Evolutionary conservation across 805 yeast species (phyloP), one percentile per base, ranked within the genome.

Genomic region (Tanozyma kutaoensis): DNA sequence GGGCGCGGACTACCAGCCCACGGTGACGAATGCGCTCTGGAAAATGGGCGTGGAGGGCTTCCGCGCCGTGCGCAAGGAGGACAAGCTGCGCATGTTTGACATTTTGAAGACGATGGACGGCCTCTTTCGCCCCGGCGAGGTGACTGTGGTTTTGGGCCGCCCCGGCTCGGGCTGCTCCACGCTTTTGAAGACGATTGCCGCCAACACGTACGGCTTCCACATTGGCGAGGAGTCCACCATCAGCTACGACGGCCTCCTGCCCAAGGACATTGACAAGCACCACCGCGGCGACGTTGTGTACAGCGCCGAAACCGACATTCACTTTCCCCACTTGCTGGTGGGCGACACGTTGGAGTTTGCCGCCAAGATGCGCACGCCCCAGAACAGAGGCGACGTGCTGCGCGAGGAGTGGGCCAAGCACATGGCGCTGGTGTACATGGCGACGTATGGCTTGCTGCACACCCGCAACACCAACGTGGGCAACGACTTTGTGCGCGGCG

Each of bases 151-250:
- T 8, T 55, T 78, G 24, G 88, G 91, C 31, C 66, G 86, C 49
- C 88, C 88, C 1, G 88, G 88, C 42, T 70, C 82, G n/a, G 84
- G 85, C 36, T 76, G 84, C 46, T 66, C 81, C 3, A 74, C 84
- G 0, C 52, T 75, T 26, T 54, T 76, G 39, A 74, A 74, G 38
- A 64, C 78, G 3, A 55, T 77, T 36, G 70, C 84, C 9, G 75
- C 72, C 18, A 67, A 71, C 28, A 69, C 78, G 5, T 66, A 69
- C 41, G 81, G 81, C 33, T 71, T 69, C 45, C 44, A 62, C 18
- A 39, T 74, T 18, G 69, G 58, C 21, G 31, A 47, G 22, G 62
- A 59, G 18, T 60, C 78, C 2, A 35, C 37, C 5, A 55, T 73
- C 18, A 50, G 64, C 8, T 74, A 68, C 45, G 69, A 64, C 39